Evolutionary conservation across 768 basidiomycete genomes (phyloP), one percentile per base, ranked within the genome.

Genomic region (Pluteus cervinus): DNA sequence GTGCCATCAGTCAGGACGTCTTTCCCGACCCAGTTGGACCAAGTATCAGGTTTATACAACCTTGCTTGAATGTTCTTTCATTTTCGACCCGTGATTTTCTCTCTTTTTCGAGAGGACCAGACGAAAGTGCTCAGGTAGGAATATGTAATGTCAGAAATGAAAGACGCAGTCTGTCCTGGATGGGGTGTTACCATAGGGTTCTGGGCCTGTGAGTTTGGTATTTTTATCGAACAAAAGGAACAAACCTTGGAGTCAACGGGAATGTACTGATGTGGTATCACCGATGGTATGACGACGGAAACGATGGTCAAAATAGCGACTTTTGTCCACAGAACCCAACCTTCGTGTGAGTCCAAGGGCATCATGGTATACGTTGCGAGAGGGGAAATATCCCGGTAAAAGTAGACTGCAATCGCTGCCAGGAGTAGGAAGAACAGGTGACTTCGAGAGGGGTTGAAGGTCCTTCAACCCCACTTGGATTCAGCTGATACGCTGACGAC

Each of bases 11-110:
- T 23, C 80, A 50, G 0, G 76, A 78, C 0, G 81, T 81, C 57
- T 81, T 83, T 5, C 79, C 81, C 4, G 68, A 70, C 20, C 69
- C 70, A 32, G 79, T 79, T 7, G 75, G 71, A 2, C 79, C 78
- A 30, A 78, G 56, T 11, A 81, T 67, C 39, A 78, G 58, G 47
- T 79, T 80, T 36, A 78, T 66, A 44, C 55, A 47, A 7, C 70
- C 69, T 7, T 54, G 64, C 44, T 66, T 65, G 65, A 84, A 84
- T 4, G 65, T 31, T 1, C 82, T 45, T 29, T 79, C 72, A n/a
- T 63, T 74, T 1, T 71, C 61, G 30, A 81, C 61, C 7, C 1
- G 68, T 49, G 1, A 79, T 47, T 47, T 72, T 73, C 3, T 62
- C 42, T n/a, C 66, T 50, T 14, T 60, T 52, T 42, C 64, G 63